Evolutionary conservation across 2,329 filamentous ascomycete species (phyloP).

Genomic region (Botrytis medusae): DNA sequence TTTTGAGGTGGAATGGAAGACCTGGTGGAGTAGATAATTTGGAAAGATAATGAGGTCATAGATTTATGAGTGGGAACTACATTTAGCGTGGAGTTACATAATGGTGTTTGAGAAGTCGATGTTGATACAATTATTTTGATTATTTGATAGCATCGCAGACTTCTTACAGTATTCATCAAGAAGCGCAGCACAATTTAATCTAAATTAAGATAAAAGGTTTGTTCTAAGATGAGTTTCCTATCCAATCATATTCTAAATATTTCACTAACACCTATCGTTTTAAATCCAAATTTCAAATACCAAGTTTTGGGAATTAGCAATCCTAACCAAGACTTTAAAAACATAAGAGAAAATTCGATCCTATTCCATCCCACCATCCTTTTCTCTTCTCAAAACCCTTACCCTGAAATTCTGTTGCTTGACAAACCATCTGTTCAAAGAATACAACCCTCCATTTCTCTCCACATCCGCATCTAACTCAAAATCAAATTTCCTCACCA

Average conservation of each 20-base stretch:
- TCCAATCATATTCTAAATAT: neutral
- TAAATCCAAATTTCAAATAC: neutral
- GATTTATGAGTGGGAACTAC: neutral
- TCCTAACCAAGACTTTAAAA: no score
- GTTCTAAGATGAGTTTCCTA: neutral
- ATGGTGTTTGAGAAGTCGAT: neutral
- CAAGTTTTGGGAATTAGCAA: neutral
- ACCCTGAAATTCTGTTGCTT: slow-evolving; percentile 35
- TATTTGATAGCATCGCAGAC: neutral
- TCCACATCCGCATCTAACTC: slow-evolving; percentile 28
- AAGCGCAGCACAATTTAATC: neutral
- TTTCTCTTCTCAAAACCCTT: slow-evolving; percentile 25
- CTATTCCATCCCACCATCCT: neutral
- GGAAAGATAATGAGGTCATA: neutral
- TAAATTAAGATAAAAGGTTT: neutral
- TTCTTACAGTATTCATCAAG: neutral
- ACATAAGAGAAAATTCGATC: neutral
- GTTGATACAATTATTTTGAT: neutral
- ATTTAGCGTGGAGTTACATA: neutral
- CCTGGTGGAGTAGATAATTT: neutral
- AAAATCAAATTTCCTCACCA: slow-evolving; percentile 38
- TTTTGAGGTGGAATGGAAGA: neutral
- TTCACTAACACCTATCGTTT: neutral
- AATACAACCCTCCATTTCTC: slow-evolving; percentile 21
- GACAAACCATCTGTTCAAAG: slow-evolving; percentile 36